Conservation (phyloP, 495 filamentous ascomycete genomes). For the Tuber magnatum region DNA sequence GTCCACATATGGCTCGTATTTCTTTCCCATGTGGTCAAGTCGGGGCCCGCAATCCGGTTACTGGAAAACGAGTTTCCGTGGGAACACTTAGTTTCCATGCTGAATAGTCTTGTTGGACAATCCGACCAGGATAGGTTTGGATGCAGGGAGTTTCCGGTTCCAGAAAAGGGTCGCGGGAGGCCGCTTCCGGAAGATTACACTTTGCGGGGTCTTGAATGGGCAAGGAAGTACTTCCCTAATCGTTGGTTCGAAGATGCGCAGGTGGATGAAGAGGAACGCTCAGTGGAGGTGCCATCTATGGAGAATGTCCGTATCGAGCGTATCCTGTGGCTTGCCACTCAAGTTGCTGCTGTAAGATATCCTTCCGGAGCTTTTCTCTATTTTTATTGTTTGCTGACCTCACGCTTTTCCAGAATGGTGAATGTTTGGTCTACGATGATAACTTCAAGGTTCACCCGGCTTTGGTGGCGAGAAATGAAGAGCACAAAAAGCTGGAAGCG, state of each 20-base stretch:
- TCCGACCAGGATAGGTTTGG: conserved; percentile 48
- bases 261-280: conserved; percentile 70
- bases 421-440: conserved; percentile 24
- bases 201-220: conserved; percentile 69
- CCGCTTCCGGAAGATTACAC: conserved; percentile 80
- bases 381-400: neutral
- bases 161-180: conserved; percentile 48
- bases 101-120: conserved; percentile 56
- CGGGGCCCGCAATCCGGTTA: conserved; percentile 48
- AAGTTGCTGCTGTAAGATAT: conserved; percentile 46
- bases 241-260: conserved; percentile 62
- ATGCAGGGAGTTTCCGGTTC: conserved; percentile 48
- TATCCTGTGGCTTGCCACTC: conserved; percentile 63
- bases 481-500: conserved; percentile 7
- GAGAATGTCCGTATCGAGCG: conserved; percentile 59
- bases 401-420: conserved; percentile 15
- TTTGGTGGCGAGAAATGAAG: conserved; percentile 27
- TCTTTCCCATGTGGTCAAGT: conserved; percentile 53
- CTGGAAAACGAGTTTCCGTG: conserved; percentile 60
- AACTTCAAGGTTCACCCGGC: conserved; percentile 25
- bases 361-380: neutral
- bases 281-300: conserved; percentile 62
- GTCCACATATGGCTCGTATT: conserved; percentile 66
- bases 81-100: conserved; percentile 53
- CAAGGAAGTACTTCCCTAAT: conserved; percentile 58